Conservation (phyloP, 2,329 filamentous ascomycete species). For the Lachnellula subtilissima region DNA sequence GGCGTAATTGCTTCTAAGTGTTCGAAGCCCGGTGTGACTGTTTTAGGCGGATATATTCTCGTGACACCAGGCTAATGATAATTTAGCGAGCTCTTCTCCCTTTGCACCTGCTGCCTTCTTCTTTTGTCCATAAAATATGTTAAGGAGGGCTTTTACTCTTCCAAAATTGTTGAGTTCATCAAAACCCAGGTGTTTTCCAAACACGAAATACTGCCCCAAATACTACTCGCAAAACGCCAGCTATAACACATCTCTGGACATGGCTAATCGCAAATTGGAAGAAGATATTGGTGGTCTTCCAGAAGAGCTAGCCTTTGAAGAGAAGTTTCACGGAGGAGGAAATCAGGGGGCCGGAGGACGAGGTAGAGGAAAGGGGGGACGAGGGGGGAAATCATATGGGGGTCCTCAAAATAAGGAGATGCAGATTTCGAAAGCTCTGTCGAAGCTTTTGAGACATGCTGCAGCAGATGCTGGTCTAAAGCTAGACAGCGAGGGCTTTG, state of each 20-base stretch:
- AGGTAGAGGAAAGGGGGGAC: conserved; percentile 5
- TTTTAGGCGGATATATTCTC: neutral
- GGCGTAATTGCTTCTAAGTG: neutral
- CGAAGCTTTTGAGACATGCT: conserved; percentile 32
- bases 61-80: neutral
- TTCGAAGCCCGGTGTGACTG: neutral
- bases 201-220: too few species aligned
- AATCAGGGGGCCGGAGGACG: conserved; percentile 1
- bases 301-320: conserved; percentile 4
- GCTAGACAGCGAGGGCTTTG: conserved; percentile 57
- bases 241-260: neutral
- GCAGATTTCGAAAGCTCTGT: conserved; percentile 30
- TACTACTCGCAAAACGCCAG: neutral
- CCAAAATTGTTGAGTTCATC: neutral
- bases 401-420: conserved; percentile 25
- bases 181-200: too few species aligned
- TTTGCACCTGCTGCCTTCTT: neutral
- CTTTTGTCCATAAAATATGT: neutral
- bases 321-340: conserved; percentile 1
- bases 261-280: conserved; percentile 1
- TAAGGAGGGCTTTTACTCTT: neutral
- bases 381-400: conserved; percentile 13
- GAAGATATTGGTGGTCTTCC: conserved; percentile 4
- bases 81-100: neutral
- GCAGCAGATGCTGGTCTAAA: conserved; percentile 48